A percentile compares a stretch with the other conserved stretches of the same genome.
Conservation (phyloP, 768 basidiomycete species). For the Daedalea quercina region DNA sequence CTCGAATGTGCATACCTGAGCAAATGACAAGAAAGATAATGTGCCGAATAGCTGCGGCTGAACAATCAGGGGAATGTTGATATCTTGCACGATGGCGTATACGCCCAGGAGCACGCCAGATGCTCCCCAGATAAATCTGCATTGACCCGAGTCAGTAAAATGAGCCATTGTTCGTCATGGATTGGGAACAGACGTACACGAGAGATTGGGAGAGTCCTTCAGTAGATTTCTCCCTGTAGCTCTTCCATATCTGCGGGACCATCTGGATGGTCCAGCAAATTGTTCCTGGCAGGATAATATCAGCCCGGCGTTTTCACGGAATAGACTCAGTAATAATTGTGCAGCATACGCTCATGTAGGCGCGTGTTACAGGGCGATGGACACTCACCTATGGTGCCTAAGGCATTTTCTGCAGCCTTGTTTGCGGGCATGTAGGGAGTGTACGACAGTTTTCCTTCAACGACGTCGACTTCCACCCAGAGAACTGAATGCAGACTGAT, state of each 20-base stretch:
- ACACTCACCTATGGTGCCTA: conserved; percentile 59
- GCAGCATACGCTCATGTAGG: too few species aligned
- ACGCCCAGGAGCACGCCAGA: conserved; percentile 57
- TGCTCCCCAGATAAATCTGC: conserved; percentile 56
- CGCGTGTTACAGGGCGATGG: too few species aligned
- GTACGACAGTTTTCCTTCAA: too few species aligned
- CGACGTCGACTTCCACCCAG: too few species aligned
- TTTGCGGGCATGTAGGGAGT: conserved; percentile 37
- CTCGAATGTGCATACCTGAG: conserved; percentile 38
- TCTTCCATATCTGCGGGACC: conserved; percentile 71
- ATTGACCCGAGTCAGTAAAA: not conserved
- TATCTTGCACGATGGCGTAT: conserved; percentile 55
- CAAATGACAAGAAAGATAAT: conserved; percentile 56
- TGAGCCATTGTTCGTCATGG: not conserved
- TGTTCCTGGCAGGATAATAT: conserved; percentile 38
- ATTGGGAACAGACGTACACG: conserved; percentile 33
- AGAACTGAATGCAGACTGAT: not conserved
- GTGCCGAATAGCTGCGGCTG: conserved; percentile 62
- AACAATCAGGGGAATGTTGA: conserved; percentile 68
- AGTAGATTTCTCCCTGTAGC: conserved; percentile 58
- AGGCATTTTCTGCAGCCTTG: conserved; percentile 52
- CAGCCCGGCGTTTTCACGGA: too few species aligned
- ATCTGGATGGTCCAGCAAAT: conserved; percentile 63
- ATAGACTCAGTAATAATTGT: too few species aligned
- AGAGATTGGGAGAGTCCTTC: conserved; percentile 62